These are phyloP conservation scores for Auricularia cornea DNA, from an alignment of 768 basidiomycete species.

Conservation along the genomic window DNA sequence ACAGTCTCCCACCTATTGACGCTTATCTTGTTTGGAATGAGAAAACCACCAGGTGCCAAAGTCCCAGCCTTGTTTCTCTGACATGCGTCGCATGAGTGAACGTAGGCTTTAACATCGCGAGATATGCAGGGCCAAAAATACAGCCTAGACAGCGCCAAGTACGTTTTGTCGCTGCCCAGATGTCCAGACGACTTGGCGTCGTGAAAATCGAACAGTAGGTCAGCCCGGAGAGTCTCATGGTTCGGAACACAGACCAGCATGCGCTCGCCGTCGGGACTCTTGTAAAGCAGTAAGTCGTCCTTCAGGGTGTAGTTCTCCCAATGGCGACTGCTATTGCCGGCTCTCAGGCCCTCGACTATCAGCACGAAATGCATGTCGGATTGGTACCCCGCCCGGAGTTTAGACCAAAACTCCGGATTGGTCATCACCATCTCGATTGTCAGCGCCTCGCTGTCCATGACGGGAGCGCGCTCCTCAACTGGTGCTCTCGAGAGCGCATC, in stretches of 20 bases:
- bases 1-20: background rate
- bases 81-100: constrained; percentile 24
- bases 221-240: background rate
- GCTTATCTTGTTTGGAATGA: background rate
- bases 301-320: background rate
- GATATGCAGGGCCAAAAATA: constrained; percentile 25
- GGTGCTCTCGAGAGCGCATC: background rate
- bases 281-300: background rate
- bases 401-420: background rate
- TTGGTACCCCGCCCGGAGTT: background rate
- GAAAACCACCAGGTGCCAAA: background rate
- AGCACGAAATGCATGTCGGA: background rate
- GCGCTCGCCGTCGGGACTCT: background rate
- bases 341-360: background rate
- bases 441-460: background rate
- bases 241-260: background rate
- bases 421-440: background rate
- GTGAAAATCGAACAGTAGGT: background rate
- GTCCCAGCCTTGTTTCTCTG: constrained; percentile 26
- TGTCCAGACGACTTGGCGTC: constrained; percentile 14
- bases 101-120: constrained; percentile 19
- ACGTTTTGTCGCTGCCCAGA: constrained; percentile 15
- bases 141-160: constrained; percentile 5
- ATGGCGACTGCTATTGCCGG: background rate
- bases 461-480: background rate